These are phyloP conservation scores for Ashbya aceris DNA, from an alignment of 1,139 yeast genomes.

Conservation along the genomic window DNA sequence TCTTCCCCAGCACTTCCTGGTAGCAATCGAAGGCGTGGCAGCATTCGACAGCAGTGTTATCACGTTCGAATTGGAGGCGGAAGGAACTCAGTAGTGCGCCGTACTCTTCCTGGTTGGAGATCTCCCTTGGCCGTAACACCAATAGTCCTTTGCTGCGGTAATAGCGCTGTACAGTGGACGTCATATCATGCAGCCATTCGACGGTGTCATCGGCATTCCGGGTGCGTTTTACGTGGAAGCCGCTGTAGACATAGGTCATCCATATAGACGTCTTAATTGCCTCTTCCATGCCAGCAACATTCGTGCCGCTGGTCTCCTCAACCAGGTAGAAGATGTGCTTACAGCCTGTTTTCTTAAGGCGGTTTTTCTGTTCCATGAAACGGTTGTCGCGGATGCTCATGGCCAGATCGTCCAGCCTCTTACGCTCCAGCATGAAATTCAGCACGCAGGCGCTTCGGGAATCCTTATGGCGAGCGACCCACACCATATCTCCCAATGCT, in stretches of 20 bases:
- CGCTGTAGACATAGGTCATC: constrained; percentile 55
- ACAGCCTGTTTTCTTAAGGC: constrained; percentile 63
- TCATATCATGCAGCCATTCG: constrained; percentile 48
- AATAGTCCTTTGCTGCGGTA: constrained; percentile 34
- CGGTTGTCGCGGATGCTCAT: constrained; percentile 81
- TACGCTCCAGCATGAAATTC: constrained; percentile 79
- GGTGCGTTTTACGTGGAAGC: constrained; percentile 62
- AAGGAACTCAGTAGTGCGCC: constrained; percentile 34
- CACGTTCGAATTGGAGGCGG: constrained; percentile 36
- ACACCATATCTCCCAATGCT: constrained; percentile 77
- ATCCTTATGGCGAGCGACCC: constrained; percentile 67
- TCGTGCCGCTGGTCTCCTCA: constrained; percentile 59
- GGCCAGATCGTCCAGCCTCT: constrained; percentile 78
- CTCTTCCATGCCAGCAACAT: constrained; percentile 42
- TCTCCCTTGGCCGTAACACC: constrained; percentile 42
- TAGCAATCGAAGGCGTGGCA: constrained; percentile 61
- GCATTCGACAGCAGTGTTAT: constrained; percentile 34
- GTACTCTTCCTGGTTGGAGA: constrained; percentile 49
- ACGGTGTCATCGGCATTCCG: constrained; percentile 69
- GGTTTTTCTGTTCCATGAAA: constrained; percentile 71
- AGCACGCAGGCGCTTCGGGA: constrained; percentile 60
- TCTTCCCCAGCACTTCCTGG: constrained; percentile 62
- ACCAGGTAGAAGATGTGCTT: constrained; percentile 63
- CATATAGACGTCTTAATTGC: constrained; percentile 74
- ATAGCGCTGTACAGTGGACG: constrained; percentile 38